Conservation (phyloP, 352 stramenopile species). For the Phytophthora citricola region DNA sequence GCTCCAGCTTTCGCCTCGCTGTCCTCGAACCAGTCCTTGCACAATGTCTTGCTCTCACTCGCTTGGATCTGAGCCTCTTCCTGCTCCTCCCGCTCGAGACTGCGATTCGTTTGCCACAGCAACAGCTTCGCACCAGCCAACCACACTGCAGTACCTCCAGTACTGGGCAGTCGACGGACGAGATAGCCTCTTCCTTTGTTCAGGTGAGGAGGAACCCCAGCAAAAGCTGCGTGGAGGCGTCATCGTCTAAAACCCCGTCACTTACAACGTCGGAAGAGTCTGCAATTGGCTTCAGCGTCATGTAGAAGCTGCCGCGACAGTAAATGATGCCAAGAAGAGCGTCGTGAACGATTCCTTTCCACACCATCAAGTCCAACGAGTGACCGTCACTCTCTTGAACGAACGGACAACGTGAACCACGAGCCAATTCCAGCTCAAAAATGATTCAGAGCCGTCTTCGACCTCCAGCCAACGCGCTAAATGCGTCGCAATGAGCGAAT, state of each 20-base stretch:
- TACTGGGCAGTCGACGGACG: slow-evolving; percentile 44
- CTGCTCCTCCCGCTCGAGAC: slow-evolving; percentile 57
- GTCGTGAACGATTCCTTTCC: slow-evolving; percentile 68
- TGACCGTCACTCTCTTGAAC: slow-evolving; percentile 23
- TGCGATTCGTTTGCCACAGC: slow-evolving; percentile 66
- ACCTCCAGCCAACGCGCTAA: slow-evolving; percentile 63
- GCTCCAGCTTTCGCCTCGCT: slow-evolving; percentile 19
- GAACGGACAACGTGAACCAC: slow-evolving; percentile 26
- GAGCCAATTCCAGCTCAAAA: slow-evolving; percentile 69
- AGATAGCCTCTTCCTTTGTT: slow-evolving; percentile 66
- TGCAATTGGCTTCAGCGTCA: slow-evolving; percentile 43
- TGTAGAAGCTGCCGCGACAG: slow-evolving; percentile 53
- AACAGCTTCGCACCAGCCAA: slow-evolving; percentile 57
- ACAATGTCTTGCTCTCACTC: slow-evolving; percentile 31
- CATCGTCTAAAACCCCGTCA: slow-evolving; percentile 26
- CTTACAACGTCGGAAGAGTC: slow-evolving; percentile 40
- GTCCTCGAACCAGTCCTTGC: slow-evolving; percentile 53
- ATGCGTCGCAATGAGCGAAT: slow-evolving; percentile 32
- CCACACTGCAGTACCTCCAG: slow-evolving; percentile 36
- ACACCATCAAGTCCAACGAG: slow-evolving; percentile 52
- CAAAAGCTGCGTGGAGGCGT: slow-evolving; percentile 51
- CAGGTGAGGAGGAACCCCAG: slow-evolving; percentile 42
- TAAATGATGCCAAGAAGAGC: slow-evolving; percentile 64
- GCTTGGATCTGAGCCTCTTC: slow-evolving; percentile 42
- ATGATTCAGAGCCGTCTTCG: slow-evolving; percentile 54